phyloP scores from a whole-genome alignment of 257 asterid species.

The Nicotiana undulata region DNA sequence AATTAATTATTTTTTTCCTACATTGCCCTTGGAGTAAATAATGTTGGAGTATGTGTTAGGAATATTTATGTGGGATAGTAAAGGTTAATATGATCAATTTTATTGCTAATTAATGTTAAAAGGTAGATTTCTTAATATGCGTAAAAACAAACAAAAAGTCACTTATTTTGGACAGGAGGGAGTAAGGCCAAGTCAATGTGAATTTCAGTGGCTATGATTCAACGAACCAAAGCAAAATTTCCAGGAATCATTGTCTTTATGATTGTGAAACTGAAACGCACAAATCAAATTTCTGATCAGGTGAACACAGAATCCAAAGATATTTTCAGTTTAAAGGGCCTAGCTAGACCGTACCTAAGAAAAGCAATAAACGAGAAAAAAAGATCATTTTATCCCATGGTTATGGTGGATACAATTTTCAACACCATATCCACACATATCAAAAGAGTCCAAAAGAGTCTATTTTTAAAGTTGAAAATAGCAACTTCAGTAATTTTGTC shows the following conservation, averaged over 20 bases:
- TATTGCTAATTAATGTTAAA: too few relatives aligned
- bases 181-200: too few relatives aligned
- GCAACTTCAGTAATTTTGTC: too few relatives aligned
- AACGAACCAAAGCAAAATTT: not conserved
- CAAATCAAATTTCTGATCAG: not conserved
- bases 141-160: too few relatives aligned
- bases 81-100: too few relatives aligned
- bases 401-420: not conserved
- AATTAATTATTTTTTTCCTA: too few relatives aligned
- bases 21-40: too few relatives aligned
- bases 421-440: constrained; percentile 1
- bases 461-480: too few relatives aligned
- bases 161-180: too few relatives aligned
- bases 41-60: too few relatives aligned
- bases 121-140: too few relatives aligned
- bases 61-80: too few relatives aligned
- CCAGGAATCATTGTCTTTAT: not conserved
- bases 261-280: constrained; percentile 6
- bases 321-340: not conserved
- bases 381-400: not conserved
- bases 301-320: not conserved
- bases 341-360: not conserved
- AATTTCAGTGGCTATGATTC: constrained; percentile 3
- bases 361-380: not conserved
- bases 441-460: not conserved